Percentiles rank a stretch among this genome's conserved stretches.
These are phyloP conservation scores for Beauveria scarabaeidicola DNA, from an alignment of 2,329 filamentous ascomycete genomes.

Conservation along the genomic window DNA sequence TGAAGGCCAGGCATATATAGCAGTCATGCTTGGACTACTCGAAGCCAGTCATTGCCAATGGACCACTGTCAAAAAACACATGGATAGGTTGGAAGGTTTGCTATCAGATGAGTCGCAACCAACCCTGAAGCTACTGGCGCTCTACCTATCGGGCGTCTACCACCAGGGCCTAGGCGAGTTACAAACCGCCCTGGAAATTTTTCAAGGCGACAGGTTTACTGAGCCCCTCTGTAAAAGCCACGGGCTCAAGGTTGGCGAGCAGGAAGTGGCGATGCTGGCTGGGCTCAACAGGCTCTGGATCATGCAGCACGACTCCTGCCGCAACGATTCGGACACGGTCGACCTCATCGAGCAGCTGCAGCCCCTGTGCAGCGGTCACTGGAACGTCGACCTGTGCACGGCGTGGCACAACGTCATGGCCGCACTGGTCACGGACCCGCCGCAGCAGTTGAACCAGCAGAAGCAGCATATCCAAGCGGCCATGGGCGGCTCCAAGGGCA, in stretches of 20 bases:
- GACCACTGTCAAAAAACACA: conserved; percentile 49
- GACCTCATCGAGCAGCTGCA: conserved; percentile 58
- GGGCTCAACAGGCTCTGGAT: conserved; percentile 65
- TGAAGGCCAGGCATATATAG: conserved; percentile 58
- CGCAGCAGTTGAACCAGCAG: conserved; percentile 60
- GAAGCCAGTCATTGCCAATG: conserved; percentile 64
- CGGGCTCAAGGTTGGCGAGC: conserved; percentile 41
- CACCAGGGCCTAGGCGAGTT: conserved; percentile 70
- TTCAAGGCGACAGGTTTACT: conserved; percentile 51
- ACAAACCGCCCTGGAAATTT: conserved; percentile 57
- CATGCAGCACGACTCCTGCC: conserved; percentile 52
- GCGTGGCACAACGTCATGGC: conserved; percentile 71
- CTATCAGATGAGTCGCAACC: conserved; percentile 32
- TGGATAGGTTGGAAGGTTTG: conserved; percentile 44
- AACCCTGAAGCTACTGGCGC: conserved; percentile 40
- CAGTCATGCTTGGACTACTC: conserved; percentile 62
- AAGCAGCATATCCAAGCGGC: conserved; percentile 72
- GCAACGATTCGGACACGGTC: conserved; percentile 49
- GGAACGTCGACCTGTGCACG: conserved; percentile 66
- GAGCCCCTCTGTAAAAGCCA: conserved; percentile 28
- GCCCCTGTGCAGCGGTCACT: conserved; percentile 58
- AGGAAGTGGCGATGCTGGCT: conserved; percentile 58
- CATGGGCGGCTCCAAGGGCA: conserved; percentile 58
- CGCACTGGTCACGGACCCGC: conserved; percentile 53
- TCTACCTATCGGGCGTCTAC: conserved; percentile 69